Conservation (phyloP, 257 asterid genomes). For the Hygrophila difformis region DNA sequence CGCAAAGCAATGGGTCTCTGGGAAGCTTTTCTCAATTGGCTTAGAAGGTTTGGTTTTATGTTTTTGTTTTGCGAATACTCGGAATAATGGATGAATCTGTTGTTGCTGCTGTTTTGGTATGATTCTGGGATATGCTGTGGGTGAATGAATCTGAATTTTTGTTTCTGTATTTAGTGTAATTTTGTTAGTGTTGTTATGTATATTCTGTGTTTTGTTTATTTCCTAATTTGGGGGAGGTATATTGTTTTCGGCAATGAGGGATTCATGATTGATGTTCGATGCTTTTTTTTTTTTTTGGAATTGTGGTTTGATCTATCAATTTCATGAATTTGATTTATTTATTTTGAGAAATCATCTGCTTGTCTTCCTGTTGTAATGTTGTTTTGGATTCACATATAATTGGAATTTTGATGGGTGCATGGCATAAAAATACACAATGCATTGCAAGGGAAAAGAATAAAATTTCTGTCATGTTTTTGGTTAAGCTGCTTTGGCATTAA, state of each 20-base stretch:
- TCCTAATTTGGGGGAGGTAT: neutral
- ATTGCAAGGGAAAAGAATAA: neutral
- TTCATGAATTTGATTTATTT: neutral
- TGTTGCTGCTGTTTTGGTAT: conserved; percentile 1
- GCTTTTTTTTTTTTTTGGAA: conserved; percentile 8
- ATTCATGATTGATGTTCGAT: conserved; percentile 6
- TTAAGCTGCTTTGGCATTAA: conserved; percentile 3
- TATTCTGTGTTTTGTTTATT: neutral
- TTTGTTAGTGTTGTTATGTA: no score
- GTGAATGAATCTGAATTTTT: no score
- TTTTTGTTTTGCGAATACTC: neutral
- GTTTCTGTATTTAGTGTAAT: no score
- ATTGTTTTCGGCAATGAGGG: conserved; percentile 12
- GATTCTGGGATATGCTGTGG: conserved; percentile 1
- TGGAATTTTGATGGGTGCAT: neutral
- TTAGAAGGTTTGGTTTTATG: conserved; percentile 48
- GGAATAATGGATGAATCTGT: conserved; percentile 2
- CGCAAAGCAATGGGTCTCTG: conserved; percentile 68
- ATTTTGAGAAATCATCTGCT: conserved; percentile 6
- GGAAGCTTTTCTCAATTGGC: conserved; percentile 99
- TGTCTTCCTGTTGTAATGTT: conserved; percentile 11
- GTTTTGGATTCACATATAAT: conserved; percentile 7
- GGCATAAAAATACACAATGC: neutral
- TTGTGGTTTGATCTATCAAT: neutral
- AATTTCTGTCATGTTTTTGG: neutral